Base-by-base conservation (phyloP, 306 rosid genomes). In the Purshia tridentata region DNA sequence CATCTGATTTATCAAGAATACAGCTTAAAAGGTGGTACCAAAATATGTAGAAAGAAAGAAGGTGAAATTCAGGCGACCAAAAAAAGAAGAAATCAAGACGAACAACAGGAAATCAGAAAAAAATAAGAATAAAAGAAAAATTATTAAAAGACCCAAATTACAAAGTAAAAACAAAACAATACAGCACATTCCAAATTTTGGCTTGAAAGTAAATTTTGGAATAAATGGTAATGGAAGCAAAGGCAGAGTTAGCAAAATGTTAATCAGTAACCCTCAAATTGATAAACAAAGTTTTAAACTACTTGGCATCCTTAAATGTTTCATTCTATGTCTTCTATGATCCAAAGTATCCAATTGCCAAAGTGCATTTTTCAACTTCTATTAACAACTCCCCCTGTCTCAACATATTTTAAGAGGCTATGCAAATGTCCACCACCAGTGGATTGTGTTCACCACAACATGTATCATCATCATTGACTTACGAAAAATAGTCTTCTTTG, bases 241-340 rank as follows among this genome's bases (percentile, higher is more conserved):
- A 50, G 60, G 72, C 63, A 68, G 59, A 60, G 16, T 62, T 39
- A 53, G 13, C 3, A 53, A 13, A 53, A 53, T 39, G 20, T 53
- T 20, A 39, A 46, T 18, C 39, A 18, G 62, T 39, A 18, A 50
- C 50, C 74, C 6, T 9, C 51, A 59, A 14, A 29, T 14, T 40
- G 15, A 53, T 40, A 20, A 19, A 3, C 19, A 40, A 50, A 39
- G 50, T 53, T 53, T 44, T 9, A 66, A 55, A 55, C 5, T n/a
- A 40, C 53, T 9, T 59, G 19, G 65, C 19, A 59, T 35, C 48
- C 68, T 2, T 42, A 22, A 5, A 56, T 44, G 42, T 44, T 54
- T 42, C 22, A 57, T 45, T 4, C 45, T 18, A 4, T 10, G 52
- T 46, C 75, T 22, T 45, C 45, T 44, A 56, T 20, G 4, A 44